Conservation (phyloP, 2,329 filamentous ascomycete species). For the Sporothrix schenckii region DNA sequence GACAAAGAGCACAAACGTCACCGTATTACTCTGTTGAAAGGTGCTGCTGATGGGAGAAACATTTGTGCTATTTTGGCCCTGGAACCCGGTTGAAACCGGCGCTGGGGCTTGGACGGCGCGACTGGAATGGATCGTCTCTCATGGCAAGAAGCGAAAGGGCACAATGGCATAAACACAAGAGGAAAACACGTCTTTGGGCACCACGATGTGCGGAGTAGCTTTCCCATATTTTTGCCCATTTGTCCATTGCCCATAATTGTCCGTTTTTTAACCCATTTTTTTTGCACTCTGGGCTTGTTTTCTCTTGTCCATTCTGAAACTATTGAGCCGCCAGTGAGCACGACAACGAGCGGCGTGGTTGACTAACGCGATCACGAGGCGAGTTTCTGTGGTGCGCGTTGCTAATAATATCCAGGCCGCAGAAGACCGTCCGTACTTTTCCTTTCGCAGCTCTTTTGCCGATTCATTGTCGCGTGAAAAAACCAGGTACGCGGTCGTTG, state of each 20-base stretch:
- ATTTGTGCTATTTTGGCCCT: background rate
- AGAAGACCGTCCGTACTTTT: slow-evolving; percentile 13
- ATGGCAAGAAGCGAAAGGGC: background rate
- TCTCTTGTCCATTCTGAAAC: background rate
- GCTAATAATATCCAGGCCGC: slow-evolving; percentile 14
- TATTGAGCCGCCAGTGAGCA: background rate
- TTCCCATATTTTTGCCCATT: background rate
- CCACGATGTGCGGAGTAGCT: slow-evolving; percentile 10
- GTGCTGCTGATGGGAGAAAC: too few species aligned
- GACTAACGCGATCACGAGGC: slow-evolving; percentile 13
- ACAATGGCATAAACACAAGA: background rate
- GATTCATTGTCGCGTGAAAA: slow-evolving; percentile 4
- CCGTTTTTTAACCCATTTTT: background rate
- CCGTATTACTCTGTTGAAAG: too few species aligned
- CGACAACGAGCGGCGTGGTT: too few species aligned
- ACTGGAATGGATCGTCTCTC: slow-evolving; percentile 14
- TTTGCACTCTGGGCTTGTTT: background rate
- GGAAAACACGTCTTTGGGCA: background rate
- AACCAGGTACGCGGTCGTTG: slow-evolving; percentile 14
- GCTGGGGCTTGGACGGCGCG: background rate
- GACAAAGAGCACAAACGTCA: too few species aligned
- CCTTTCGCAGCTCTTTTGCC: background rate
- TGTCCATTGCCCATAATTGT: background rate
- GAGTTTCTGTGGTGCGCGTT: background rate
- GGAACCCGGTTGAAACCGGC: background rate